phyloP scores from a whole-genome alignment of 2,329 filamentous ascomycete species.

The Fusarium paranaense region DNA sequence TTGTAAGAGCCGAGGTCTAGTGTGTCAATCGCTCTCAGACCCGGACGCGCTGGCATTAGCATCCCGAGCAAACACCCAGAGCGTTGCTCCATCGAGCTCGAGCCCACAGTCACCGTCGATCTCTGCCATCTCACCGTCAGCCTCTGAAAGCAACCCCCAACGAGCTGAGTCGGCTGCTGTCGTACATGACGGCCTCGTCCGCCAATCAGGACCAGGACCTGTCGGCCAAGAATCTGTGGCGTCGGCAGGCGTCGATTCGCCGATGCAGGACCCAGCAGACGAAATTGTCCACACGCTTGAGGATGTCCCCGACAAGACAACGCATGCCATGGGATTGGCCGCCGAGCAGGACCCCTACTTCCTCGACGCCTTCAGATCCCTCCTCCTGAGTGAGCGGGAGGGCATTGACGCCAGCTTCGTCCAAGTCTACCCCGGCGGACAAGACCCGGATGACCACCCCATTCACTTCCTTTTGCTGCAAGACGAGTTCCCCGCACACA shows the following conservation, averaged over 20 bases:
- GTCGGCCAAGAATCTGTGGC: background rate
- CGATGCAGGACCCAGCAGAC: constrained; percentile 10
- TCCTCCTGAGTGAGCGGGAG: constrained; percentile 57
- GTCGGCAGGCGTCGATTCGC: constrained; percentile 8
- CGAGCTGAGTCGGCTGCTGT: constrained; percentile 33
- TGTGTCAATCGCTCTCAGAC: constrained; percentile 48
- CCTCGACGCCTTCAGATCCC: constrained; percentile 59
- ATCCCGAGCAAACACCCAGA: constrained; percentile 12
- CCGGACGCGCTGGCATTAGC: constrained; percentile 14
- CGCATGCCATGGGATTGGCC: constrained; percentile 58
- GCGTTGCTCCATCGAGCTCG: constrained; percentile 7
- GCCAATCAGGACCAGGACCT: constrained; percentile 7
- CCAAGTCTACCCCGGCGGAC: constrained; percentile 54
- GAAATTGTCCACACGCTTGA: constrained; percentile 52
- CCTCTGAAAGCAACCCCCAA: constrained; percentile 19
- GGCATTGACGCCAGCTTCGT: constrained; percentile 59
- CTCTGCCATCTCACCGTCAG: constrained; percentile 28
- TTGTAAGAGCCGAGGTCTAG: constrained; percentile 49
- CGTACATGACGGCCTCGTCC: constrained; percentile 43
- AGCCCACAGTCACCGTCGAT: constrained; percentile 21
- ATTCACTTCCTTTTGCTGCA: constrained; percentile 59
- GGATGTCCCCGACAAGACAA: constrained; percentile 55
- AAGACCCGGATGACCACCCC: constrained; percentile 51
- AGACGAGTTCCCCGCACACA: constrained; percentile 58
- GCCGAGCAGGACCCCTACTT: constrained; percentile 61